A percentile compares a stretch with the other conserved stretches of the same genome.
phyloP scores from a whole-genome alignment of 148 eudicot genomes.

The Rhododendron vialii region DNA sequence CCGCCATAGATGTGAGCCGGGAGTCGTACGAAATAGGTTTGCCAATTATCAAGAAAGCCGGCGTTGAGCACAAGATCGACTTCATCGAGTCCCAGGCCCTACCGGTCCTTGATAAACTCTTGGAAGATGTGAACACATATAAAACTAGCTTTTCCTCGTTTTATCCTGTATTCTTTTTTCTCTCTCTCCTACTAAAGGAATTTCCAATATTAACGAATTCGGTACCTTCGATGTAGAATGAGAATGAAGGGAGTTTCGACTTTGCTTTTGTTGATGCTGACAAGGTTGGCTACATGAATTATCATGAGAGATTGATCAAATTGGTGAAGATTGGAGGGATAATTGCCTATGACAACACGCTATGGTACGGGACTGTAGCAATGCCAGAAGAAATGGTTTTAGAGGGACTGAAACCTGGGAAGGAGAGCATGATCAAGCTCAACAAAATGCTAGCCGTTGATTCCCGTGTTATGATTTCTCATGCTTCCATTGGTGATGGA shows the following conservation, averaged over 20 bases:
- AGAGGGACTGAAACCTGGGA: slow-evolving; percentile 8
- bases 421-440: slow-evolving; percentile 15
- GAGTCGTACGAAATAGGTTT: slow-evolving; percentile 47
- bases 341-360: slow-evolving; percentile 53
- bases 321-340: slow-evolving; percentile 55
- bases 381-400: slow-evolving; percentile 31
- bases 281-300: slow-evolving; percentile 42
- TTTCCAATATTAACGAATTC: background rate
- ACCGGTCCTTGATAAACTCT: slow-evolving; percentile 33
- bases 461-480: slow-evolving; percentile 42
- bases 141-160: background rate
- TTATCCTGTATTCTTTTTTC: background rate
- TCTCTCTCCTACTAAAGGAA: background rate
- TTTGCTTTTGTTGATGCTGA: slow-evolving; percentile 72
- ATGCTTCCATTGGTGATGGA: slow-evolving; percentile 50
- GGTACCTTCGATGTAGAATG: slow-evolving; percentile 14
- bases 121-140: slow-evolving; percentile 25
- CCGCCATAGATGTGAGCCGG: slow-evolving; percentile 35
- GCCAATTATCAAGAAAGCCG: slow-evolving; percentile 45
- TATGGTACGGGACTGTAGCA: slow-evolving; percentile 41
- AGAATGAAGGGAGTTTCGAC: slow-evolving; percentile 52
- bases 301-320: slow-evolving; percentile 52
- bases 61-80: slow-evolving; percentile 50
- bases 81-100: slow-evolving; percentile 42
- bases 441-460: slow-evolving; percentile 49